phyloP scores from a whole-genome alignment of 139 green algal species.

The Volvox africanus region DNA sequence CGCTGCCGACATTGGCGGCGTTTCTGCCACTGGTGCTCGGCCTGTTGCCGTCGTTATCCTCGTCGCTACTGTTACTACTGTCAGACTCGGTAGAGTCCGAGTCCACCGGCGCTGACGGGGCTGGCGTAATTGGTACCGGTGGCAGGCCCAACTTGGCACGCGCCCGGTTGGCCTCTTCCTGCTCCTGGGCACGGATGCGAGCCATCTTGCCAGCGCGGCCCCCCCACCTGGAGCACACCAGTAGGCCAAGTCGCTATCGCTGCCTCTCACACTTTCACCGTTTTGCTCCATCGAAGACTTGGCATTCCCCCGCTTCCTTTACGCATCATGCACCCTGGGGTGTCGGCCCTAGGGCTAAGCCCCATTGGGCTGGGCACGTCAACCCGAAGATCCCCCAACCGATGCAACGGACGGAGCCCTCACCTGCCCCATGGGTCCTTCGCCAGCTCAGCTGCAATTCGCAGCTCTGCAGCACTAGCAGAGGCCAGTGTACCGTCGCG shows the following conservation, averaged over 20 bases:
- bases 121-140: not conserved
- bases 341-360: too few relatives aligned
- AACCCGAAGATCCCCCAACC: too few relatives aligned
- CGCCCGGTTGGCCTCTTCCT: constrained; percentile 29
- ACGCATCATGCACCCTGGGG: too few relatives aligned
- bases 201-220: constrained; percentile 86
- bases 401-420: not conserved
- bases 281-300: too few relatives aligned
- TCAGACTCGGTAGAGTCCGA: not conserved
- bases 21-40: constrained; percentile 55
- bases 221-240: constrained; percentile 50
- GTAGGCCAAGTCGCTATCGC: too few relatives aligned
- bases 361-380: too few relatives aligned
- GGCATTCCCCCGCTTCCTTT: too few relatives aligned
- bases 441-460: constrained; percentile 72
- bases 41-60: constrained; percentile 19
- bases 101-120: not conserved
- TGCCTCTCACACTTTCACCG: too few relatives aligned
- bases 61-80: not conserved
- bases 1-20: not conserved
- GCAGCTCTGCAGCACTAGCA: constrained; percentile 72
- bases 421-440: constrained; percentile 69
- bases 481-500: constrained; percentile 74
- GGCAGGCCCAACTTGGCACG: not conserved
- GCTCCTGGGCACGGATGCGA: constrained; percentile 78